These are phyloP conservation scores for Entelexis paramagnoliae DNA, from an alignment of 1,139 yeast species.

Conservation along the genomic window DNA sequence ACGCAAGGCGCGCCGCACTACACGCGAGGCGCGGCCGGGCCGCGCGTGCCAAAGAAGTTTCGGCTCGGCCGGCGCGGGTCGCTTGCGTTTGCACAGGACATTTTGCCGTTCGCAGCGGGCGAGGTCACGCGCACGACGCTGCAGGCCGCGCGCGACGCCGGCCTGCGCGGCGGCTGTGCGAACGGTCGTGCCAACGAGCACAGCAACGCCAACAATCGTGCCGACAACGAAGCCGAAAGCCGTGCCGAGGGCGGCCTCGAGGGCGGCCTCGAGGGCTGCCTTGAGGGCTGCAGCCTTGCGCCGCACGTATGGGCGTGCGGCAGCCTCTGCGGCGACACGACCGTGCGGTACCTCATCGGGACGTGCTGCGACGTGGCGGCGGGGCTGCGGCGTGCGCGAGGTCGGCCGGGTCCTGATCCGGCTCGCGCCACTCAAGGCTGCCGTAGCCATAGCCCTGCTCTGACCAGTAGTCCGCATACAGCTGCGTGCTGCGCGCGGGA, in stretches of 20 bases:
- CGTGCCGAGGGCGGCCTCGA: too few species aligned
- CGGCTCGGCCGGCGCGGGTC: constrained; percentile 2
- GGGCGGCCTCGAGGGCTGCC: background rate
- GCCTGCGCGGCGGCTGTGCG: too few species aligned
- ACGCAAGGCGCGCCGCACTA: background rate
- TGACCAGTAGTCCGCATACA: constrained; percentile 64
- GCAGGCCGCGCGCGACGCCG: too few species aligned
- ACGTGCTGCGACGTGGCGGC: constrained; percentile 7
- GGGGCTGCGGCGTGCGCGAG: background rate
- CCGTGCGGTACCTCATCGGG: constrained; percentile 6
- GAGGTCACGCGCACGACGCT: background rate
- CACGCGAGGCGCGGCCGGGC: background rate
- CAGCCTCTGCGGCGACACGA: constrained; percentile 2
- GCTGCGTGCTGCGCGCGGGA: constrained; percentile 1
- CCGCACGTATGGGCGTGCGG: constrained; percentile 4
- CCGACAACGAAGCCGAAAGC: too few species aligned
- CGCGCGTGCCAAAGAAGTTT: background rate
- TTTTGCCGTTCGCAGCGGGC: background rate
- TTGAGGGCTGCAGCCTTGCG: background rate
- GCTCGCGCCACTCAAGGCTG: constrained; percentile 71
- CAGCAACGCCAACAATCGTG: too few species aligned
- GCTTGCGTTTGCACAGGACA: background rate
- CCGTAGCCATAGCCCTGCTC: constrained; percentile 40
- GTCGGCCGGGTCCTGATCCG: constrained; percentile 62
- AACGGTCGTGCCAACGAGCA: too few species aligned